Evolutionary conservation across 2,329 filamentous ascomycete species (phyloP), one percentile per base, ranked within the genome.

Genomic region (Acephala macrosclerotiorum): DNA sequence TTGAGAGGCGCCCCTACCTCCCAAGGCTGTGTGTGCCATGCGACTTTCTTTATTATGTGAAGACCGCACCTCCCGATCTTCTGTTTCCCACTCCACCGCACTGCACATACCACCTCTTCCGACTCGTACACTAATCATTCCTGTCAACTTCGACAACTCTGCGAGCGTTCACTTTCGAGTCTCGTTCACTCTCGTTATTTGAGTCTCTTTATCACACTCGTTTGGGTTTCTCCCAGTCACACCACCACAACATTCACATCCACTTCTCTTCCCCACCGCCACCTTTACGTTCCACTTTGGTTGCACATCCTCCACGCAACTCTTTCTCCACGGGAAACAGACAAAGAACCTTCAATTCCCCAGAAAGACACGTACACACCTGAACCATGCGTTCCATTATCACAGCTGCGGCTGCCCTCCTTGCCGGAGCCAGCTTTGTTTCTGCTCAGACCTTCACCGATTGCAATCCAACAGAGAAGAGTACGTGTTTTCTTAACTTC

Each of bases 381-480:
- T 22, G 20, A 38, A 72, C 60, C 1, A 75, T 75, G 73, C 72
- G 61, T 58, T 68, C 70, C 8, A 65, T 65, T 20, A 40, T 69
- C 53, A 62, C 73, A 25, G 65, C 71, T 35, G 61, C 68, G 4
- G 63, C 68, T 35, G 67, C 64, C 40, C 45, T 73, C 59, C 58
- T 74, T 33, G 66, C 70, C 16, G 63, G 67, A 29, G 47, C 67
- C 40, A 63, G 63, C 45, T 33, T 76, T 64, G 65, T 72, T n/a
- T 74, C 68, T n/a, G 80, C 77, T 29, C 81, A 83, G 70, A 82
- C 81, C 61, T 82, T 77, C 67, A 81, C 80, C 22, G 75, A 78
- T 60, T 82, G 81, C 74, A 77, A 82, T 67, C 81, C 81, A 7
- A 78, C 72, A 45, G 73, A 79, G 68, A 80, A 80, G 71, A 74